Evolutionary conservation across 257 asterid species (phyloP).

Genomic region (Marsdenia floribunda): DNA sequence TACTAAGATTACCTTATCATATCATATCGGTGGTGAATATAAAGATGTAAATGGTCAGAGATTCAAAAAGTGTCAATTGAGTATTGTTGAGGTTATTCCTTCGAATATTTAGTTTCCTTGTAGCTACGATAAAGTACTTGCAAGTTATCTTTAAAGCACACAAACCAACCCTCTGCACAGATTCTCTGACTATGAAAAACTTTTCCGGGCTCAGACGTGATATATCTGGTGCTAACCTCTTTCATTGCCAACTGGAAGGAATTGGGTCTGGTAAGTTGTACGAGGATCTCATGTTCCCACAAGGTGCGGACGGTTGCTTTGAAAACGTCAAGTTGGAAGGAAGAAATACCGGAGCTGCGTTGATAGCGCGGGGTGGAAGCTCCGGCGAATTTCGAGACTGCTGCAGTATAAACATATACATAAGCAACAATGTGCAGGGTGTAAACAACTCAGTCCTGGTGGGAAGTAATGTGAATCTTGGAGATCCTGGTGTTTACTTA

Average conservation of each 20-base stretch:
- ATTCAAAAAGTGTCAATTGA: slow-evolving; percentile 20
- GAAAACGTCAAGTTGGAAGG: slow-evolving; percentile 30
- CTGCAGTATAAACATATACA: slow-evolving; percentile 36
- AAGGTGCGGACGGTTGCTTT: slow-evolving; percentile 11
- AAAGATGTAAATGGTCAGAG: neutral
- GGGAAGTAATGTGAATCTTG: slow-evolving; percentile 58
- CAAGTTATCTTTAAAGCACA: slow-evolving; percentile 13
- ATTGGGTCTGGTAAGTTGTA: neutral
- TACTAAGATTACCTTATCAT: no score
- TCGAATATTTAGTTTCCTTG: slow-evolving; percentile 61
- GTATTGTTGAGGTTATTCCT: slow-evolving; percentile 62
- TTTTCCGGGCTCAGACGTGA: neutral
- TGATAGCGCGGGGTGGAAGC: slow-evolving; percentile 3
- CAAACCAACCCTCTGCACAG: neutral
- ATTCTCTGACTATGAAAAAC: slow-evolving; percentile 1
- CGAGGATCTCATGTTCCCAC: slow-evolving; percentile 15
- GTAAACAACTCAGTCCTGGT: slow-evolving; percentile 66
- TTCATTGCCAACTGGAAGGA: slow-evolving; percentile 23
- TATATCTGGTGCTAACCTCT: slow-evolving; percentile 7
- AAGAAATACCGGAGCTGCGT: slow-evolving; percentile 19
- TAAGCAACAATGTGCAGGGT: slow-evolving; percentile 67
- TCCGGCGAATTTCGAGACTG: neutral
- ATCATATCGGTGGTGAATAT: neutral
- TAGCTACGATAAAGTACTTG: slow-evolving; percentile 19
- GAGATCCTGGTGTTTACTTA: slow-evolving; percentile 62